These are phyloP conservation scores for Rhodotorula babjevae DNA, from an alignment of 768 basidiomycete species.

Conservation along the genomic window DNA sequence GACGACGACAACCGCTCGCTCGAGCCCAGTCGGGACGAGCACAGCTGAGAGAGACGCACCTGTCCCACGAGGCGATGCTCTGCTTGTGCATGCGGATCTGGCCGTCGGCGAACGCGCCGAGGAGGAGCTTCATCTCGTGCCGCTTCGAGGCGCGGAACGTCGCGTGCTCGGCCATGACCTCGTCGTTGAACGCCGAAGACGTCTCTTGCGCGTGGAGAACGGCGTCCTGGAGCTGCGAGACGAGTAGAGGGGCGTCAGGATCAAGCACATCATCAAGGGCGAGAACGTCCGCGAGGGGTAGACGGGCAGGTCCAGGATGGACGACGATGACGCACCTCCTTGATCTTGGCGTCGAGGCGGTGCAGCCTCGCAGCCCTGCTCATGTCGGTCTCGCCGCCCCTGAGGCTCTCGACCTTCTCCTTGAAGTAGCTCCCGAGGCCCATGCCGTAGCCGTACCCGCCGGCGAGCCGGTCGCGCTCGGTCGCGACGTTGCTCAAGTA, in stretches of 20 bases:
- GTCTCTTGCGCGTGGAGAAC: conserved; percentile 93
- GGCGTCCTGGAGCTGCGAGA: conserved; percentile 79
- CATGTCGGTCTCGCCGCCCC: conserved; percentile 88
- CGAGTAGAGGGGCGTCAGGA: background rate
- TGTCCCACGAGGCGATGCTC: conserved; percentile 26
- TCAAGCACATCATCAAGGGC: too few species aligned
- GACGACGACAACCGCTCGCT: too few species aligned
- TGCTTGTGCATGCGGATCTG: conserved; percentile 80
- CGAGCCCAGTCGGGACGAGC: too few species aligned
- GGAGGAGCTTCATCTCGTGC: conserved; percentile 93
- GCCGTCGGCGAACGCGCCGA: conserved; percentile 81
- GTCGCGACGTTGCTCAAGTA: conserved; percentile 88
- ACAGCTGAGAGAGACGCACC: background rate
- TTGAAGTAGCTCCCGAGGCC: conserved; percentile 69
- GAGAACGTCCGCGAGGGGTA: too few species aligned
- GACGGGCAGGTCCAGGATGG: too few species aligned
- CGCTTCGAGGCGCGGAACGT: conserved; percentile 87
- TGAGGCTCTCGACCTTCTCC: conserved; percentile 83
- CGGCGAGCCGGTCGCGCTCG: conserved; percentile 87
- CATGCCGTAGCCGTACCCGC: conserved; percentile 81
- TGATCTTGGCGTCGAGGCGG: conserved; percentile 88
- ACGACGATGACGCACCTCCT: conserved; percentile 64
- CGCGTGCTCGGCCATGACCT: conserved; percentile 83
- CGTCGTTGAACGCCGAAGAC: conserved; percentile 91
- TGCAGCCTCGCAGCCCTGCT: conserved; percentile 88